A percentile compares a stretch with the other conserved stretches of the same genome.
phyloP scores from a whole-genome alignment of 768 basidiomycete species.

The Suillus lakei region DNA sequence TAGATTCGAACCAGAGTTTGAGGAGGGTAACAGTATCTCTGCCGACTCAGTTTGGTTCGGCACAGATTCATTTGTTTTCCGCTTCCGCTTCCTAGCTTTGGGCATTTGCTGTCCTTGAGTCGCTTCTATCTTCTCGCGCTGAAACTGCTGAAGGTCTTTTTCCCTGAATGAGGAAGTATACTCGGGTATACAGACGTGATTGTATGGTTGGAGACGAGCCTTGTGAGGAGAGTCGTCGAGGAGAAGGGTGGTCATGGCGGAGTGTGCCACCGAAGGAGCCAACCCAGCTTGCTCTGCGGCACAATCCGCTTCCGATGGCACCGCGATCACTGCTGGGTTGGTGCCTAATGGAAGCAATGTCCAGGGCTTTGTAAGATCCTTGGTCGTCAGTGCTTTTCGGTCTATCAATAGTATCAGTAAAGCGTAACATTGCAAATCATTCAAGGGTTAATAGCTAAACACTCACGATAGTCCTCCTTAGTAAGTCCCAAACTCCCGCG shows the following conservation, averaged over 20 bases:
- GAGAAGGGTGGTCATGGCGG: conserved; percentile 52
- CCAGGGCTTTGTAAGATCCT: conserved; percentile 79
- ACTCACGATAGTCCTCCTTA: conserved; percentile 68
- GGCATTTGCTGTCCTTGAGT: conserved; percentile 12
- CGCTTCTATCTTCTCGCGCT: conserved; percentile 23
- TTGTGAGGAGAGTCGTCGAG: conserved; percentile 59
- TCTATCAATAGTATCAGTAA: conserved; percentile 13
- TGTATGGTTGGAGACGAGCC: conserved; percentile 76
- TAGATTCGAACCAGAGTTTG: conserved; percentile 11
- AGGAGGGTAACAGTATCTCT: not conserved
- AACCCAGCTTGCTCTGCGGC: not conserved
- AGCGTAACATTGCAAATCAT: not conserved
- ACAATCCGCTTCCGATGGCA: not conserved
- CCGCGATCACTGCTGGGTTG: conserved; percentile 8
- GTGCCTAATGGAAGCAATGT: conserved; percentile 32
- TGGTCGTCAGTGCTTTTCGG: conserved; percentile 55
- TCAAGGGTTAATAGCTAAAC: conserved; percentile 14
- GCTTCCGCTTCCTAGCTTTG: conserved; percentile 9
- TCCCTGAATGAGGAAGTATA: conserved; percentile 55
- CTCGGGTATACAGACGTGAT: conserved; percentile 78
- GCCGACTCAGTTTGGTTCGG: conserved; percentile 7
- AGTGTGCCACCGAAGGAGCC: conserved; percentile 32
- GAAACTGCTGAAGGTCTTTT: conserved; percentile 38
- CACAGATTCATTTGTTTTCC: conserved; percentile 6
- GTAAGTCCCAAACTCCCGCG: conserved; percentile 77